phyloP scores from a whole-genome alignment of 2,329 filamentous ascomycete species.

The Cercospora sp. region DNA sequence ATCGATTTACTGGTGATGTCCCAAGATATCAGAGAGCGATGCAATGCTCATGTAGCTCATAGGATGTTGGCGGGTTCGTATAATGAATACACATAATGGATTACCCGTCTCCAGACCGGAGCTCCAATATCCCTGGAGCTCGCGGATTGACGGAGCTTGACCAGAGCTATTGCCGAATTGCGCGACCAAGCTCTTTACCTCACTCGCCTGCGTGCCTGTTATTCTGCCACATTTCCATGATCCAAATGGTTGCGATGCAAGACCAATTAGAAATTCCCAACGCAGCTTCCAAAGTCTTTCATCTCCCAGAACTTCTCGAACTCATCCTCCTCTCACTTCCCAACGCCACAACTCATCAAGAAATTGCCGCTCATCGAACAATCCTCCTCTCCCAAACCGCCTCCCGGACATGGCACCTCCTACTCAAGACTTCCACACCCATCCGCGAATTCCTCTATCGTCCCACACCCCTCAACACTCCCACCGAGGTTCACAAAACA shows the following conservation, averaged over 20 bases:
- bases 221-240: background rate
- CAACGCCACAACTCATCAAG: conserved; percentile 22
- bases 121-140: background rate
- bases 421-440: conserved; percentile 20
- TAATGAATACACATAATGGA: background rate
- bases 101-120: background rate
- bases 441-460: conserved; percentile 26
- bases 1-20: conserved; percentile 81
- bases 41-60: conserved; percentile 96
- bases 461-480: conserved; percentile 15
- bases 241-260: background rate
- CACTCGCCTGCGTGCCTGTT: background rate
- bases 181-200: background rate
- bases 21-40: conserved; percentile 74
- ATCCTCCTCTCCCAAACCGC: conserved; percentile 22
- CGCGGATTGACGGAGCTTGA: background rate
- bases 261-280: background rate
- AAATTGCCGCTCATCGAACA: conserved; percentile 22
- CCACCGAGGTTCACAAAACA: background rate
- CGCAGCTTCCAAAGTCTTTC: conserved; percentile 21
- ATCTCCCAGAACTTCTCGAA: conserved; percentile 26
- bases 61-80: conserved; percentile 23
- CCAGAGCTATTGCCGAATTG: background rate
- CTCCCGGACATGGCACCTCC: conserved; percentile 24
- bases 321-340: conserved; percentile 25